Evolutionary conservation across 257 asterid species (phyloP), one percentile per base, ranked within the genome.

Genomic region (Nicotiana paniculata): DNA sequence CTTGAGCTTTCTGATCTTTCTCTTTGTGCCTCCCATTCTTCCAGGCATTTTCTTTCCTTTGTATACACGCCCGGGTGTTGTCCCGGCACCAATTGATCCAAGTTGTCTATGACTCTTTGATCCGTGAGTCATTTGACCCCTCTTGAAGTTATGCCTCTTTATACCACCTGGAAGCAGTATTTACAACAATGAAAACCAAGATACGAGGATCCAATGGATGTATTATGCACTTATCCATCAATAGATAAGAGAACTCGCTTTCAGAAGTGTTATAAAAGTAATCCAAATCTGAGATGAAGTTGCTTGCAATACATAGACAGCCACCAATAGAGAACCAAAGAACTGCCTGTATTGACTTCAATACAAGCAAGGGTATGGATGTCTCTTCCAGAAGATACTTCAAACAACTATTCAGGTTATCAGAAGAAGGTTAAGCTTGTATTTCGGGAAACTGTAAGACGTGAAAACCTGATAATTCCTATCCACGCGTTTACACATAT

Each of bases 41-140:
- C 99, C 99, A 0, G 99, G 97, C 99, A 96, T 96, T 86, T 96
- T 96, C 97, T 96, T 96, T 65, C 99, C 99, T 64, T 63, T 63
- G 83, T 94, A 96, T 17, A 96, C 99, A 0, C 97, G 94, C 26
- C 99, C 99, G 7, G 99, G 99, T 4, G 99, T 96, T 6, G 98
- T 96, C 6, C 99, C 99, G 4, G 99, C 99, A 67, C 98, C 99
- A 68, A 96, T 96, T 17, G 99, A 96, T 6, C 99, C 99, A 0
- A 96, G 93, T 55, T 93, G 93, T 68, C 98, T 82, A 57, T 94
- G 99, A 86, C 99, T 96, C 89, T 96, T 94, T 30, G 99, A 96
- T 69, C 99, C 99, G n/a, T 94, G 99, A 59, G 90, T 82, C 99
- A 96, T 96, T 0, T 13, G 95, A n/a, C 98, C 99, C 85, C 99